Evolutionary conservation across 495 filamentous ascomycete species (phyloP), one percentile per base, ranked within the genome.

Genomic region (Penicillium crystallinum): DNA sequence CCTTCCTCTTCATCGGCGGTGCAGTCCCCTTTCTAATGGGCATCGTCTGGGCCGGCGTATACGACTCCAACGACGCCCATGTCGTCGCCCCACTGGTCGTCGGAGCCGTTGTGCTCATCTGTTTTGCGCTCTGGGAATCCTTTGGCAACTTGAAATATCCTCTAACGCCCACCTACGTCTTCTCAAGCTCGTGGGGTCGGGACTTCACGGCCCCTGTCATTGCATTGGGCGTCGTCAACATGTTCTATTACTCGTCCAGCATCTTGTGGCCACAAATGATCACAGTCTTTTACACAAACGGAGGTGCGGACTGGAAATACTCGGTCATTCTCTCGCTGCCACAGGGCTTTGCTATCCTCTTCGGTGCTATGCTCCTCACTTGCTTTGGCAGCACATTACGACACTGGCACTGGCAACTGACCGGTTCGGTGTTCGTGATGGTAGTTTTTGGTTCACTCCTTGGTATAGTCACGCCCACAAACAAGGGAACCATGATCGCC

Each of bases 181-280:
- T 64, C 43, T 30, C 58, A 49, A 58, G 58, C 40, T 58, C 58
- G 0, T 59, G 35, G 21, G 62, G 62, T 2, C 52, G 62, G 2
- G 62, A 64, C 34, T 62, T 64, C 41, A 64, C 62, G 0, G 62
- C 62, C 0, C 58, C 62, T 1, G 58, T 56, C 17, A 57, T 64
- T 18, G 62, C 62, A 1, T 43, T 61, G 22, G 58, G 52, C 7
- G 62, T 64, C 14, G 53, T 64, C 38, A 64, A 61, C 40, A 64
- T 64, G 62, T 64, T 64, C 40, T 64, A 64, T 47, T 64, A 61
- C 40, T 64, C 62, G 1, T 62, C 58, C 12, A 64, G 58, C 37
- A 64, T 64, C 33, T 18, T 64, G 35, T 64, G 58, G 58, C 62
- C 62, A 3, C 52, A 61, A 42, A 64, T 64, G 62, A 64, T 54